Evolutionary conservation across 805 yeast genomes (phyloP).

Genomic region (Candida boidinii): DNA sequence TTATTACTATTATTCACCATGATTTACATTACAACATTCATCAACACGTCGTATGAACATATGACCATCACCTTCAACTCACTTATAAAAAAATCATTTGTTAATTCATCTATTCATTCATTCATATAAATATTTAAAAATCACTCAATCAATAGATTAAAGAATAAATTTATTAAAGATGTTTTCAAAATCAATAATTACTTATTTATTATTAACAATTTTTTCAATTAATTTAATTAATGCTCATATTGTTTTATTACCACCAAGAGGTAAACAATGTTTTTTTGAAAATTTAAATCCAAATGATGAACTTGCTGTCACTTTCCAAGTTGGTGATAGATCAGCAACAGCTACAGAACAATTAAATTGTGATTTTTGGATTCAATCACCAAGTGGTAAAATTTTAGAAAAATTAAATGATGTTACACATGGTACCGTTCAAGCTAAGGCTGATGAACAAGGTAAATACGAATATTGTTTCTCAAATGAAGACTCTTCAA

Average conservation of each 20-base stretch:
- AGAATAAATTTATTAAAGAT: too few relatives aligned
- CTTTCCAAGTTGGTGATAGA: constrained; percentile 92
- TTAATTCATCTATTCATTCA: neutral
- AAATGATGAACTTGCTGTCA: constrained; percentile 79
- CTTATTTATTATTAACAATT: too few relatives aligned
- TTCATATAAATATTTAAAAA: too few relatives aligned
- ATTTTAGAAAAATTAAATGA: constrained; percentile 41
- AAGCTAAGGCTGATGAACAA: constrained; percentile 49
- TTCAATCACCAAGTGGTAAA: constrained; percentile 33
- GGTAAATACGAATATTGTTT: constrained; percentile 89
- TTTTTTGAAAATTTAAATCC: constrained; percentile 75
- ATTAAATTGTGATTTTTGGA: constrained; percentile 57
- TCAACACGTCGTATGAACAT: too few relatives aligned
- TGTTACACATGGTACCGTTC: constrained; percentile 75
- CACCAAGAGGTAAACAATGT: constrained; percentile 80
- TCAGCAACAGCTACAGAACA: constrained; percentile 64
- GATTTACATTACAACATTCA: too few relatives aligned
- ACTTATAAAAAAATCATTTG: neutral
- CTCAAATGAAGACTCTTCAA: constrained; percentile 70
- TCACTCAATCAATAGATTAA: too few relatives aligned
- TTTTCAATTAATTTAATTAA: constrained; percentile 5
- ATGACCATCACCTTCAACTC: too few relatives aligned
- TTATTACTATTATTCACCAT: too few relatives aligned
- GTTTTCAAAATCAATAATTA: too few relatives aligned
- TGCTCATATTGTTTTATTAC: constrained; percentile 78